A percentile compares a stretch with the other conserved stretches of the same genome.
Evolutionary conservation across 352 stramenopile species (phyloP).

Genomic region (Phytophthora pistaciae): DNA sequence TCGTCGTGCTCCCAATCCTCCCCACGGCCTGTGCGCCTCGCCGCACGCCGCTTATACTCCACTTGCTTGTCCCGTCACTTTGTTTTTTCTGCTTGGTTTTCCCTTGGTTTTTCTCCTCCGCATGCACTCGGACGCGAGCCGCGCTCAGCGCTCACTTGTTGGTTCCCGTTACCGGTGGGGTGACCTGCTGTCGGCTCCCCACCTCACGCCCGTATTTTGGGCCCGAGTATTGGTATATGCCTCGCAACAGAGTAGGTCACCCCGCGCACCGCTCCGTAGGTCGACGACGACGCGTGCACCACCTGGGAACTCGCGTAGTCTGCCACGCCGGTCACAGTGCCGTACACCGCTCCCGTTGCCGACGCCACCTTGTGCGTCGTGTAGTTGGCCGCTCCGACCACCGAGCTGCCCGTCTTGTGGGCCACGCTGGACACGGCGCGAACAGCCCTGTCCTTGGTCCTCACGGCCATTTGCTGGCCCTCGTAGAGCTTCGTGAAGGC

Average conservation of each 20-base stretch:
- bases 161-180: constrained; percentile 50
- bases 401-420: constrained; percentile 52
- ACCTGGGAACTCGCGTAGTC: constrained; percentile 72
- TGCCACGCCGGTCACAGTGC: constrained; percentile 50
- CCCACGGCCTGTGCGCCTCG: constrained; percentile 29
- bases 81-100: constrained; percentile 35
- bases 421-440: constrained; percentile 43
- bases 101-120: constrained; percentile 31
- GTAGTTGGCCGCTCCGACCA: constrained; percentile 65
- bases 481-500: constrained; percentile 74
- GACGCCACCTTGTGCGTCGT: constrained; percentile 51
- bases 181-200: constrained; percentile 46
- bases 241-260: constrained; percentile 68
- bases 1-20: constrained; percentile 38
- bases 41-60: constrained; percentile 38
- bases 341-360: constrained; percentile 39
- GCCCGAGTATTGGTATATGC: constrained; percentile 68
- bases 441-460: constrained; percentile 72
- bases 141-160: constrained; percentile 28
- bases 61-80: constrained; percentile 33
- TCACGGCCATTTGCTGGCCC: constrained; percentile 68
- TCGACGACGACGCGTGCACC: constrained; percentile 74
- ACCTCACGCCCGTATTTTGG: constrained; percentile 76
- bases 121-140: constrained; percentile 28
- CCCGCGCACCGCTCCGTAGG: constrained; percentile 57